Conservation (phyloP, 2,329 filamentous ascomycete genomes). For the Trichophaea hybrida region DNA sequence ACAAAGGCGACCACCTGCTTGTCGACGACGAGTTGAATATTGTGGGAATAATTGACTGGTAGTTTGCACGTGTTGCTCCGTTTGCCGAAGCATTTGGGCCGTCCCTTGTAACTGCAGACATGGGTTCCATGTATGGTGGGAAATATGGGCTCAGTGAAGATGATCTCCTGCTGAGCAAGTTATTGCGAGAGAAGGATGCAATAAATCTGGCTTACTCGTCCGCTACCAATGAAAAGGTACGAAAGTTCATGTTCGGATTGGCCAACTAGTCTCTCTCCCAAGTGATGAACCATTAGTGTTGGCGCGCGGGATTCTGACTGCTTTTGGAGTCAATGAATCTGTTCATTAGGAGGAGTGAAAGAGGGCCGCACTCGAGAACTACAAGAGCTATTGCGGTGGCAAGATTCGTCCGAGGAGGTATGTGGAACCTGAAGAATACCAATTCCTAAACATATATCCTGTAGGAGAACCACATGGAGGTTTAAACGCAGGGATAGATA, state of each 20-base stretch:
- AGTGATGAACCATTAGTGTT: too few species aligned
- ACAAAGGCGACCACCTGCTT: constrained; percentile 39
- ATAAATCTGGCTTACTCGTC: not conserved
- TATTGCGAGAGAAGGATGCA: not conserved
- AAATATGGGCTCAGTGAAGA: not conserved
- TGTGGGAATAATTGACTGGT: constrained; percentile 39
- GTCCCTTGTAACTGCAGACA: not conserved
- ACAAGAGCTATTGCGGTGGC: too few species aligned
- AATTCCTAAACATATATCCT: too few species aligned
- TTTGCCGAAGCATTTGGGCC: not conserved
- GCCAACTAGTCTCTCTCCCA: too few species aligned
- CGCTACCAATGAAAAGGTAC: not conserved
- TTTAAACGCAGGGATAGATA: too few species aligned
- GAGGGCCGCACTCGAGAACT: too few species aligned
- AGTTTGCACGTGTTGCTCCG: constrained; percentile 28
- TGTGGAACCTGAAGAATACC: too few species aligned
- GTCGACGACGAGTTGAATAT: constrained; percentile 36
- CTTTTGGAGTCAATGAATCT: too few species aligned
- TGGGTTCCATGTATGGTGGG: not conserved
- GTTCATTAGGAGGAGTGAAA: too few species aligned
- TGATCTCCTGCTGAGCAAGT: not conserved
- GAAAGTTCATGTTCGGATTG: not conserved
- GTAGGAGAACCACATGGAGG: too few species aligned
- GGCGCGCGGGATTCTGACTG: too few species aligned
- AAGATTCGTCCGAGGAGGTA: too few species aligned